Evolutionary conservation across 2,329 filamentous ascomycete species (phyloP).

Genomic region (Alternaria arbusti): DNA sequence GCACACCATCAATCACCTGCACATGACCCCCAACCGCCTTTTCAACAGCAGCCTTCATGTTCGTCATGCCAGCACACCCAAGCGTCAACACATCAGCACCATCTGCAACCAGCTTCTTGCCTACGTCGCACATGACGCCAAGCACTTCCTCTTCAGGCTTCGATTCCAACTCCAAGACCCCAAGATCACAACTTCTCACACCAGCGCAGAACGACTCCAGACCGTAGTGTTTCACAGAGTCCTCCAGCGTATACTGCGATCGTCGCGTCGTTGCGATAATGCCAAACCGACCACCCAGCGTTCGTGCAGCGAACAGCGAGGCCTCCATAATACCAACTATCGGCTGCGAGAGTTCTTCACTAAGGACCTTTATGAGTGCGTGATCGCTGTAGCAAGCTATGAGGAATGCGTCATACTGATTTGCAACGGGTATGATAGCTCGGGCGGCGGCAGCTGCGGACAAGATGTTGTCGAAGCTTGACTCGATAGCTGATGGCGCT

Average conservation of each 20-base stretch:
- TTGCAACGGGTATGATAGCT: constrained; percentile 53
- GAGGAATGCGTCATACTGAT: constrained; percentile 56
- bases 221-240: constrained; percentile 42
- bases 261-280: neutral
- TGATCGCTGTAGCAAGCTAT: constrained; percentile 60
- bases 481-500: constrained; percentile 60
- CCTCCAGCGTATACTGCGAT: neutral
- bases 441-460: constrained; percentile 58
- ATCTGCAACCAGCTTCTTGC: constrained; percentile 48
- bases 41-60: constrained; percentile 55
- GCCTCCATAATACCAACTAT: constrained; percentile 61
- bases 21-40: constrained; percentile 54
- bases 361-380: constrained; percentile 54
- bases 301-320: constrained; percentile 57
- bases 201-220: constrained; percentile 53
- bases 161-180: constrained; percentile 55
- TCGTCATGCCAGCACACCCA: constrained; percentile 59
- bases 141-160: constrained; percentile 50
- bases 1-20: constrained; percentile 61
- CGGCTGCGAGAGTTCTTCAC: constrained; percentile 55
- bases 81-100: constrained; percentile 54
- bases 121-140: constrained; percentile 49
- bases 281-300: constrained; percentile 51
- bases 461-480: constrained; percentile 57
- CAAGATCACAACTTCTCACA: constrained; percentile 50